Evolutionary conservation across 2,329 filamentous ascomycete genomes (phyloP).

Genomic region (Apiospora aurea): DNA sequence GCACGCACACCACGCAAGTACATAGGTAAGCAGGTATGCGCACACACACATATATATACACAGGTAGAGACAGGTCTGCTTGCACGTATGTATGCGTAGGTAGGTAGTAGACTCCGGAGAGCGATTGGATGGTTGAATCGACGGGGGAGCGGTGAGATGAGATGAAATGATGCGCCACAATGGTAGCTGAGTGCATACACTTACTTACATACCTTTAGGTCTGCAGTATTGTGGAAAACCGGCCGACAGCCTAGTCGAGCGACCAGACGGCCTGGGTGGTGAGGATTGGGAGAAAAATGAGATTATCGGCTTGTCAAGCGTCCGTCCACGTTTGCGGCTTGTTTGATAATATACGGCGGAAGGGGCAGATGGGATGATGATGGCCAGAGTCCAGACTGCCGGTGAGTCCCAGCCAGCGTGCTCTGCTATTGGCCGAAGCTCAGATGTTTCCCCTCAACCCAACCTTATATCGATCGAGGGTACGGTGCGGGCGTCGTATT

Average conservation of each 20-base stretch:
- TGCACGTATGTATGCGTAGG: not conserved
- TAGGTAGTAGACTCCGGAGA: not conserved
- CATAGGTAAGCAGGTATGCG: not conserved
- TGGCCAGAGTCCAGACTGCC: slow-evolving; percentile 8
- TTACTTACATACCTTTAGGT: not conserved
- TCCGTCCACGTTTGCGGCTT: slow-evolving; percentile 6
- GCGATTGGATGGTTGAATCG: not conserved
- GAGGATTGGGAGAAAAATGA: not conserved
- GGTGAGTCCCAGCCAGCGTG: not conserved
- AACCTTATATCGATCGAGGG: not conserved
- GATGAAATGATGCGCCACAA: not conserved
- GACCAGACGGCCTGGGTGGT: not conserved
- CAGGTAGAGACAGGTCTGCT: not conserved
- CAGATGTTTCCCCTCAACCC: slow-evolving; percentile 10
- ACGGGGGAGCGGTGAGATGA: slow-evolving; percentile 8
- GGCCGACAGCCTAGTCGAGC: not conserved
- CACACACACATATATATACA: not conserved
- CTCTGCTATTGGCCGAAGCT: not conserved
- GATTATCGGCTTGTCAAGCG: not conserved
- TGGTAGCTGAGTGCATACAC: not conserved
- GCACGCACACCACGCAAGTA: not conserved
- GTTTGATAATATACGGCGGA: not conserved
- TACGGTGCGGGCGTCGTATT: not conserved
- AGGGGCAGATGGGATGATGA: not conserved
- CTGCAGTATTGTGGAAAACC: not conserved